phyloP scores from a whole-genome alignment of 1,139 yeast species.

The Waltiozyma sp. region DNA sequence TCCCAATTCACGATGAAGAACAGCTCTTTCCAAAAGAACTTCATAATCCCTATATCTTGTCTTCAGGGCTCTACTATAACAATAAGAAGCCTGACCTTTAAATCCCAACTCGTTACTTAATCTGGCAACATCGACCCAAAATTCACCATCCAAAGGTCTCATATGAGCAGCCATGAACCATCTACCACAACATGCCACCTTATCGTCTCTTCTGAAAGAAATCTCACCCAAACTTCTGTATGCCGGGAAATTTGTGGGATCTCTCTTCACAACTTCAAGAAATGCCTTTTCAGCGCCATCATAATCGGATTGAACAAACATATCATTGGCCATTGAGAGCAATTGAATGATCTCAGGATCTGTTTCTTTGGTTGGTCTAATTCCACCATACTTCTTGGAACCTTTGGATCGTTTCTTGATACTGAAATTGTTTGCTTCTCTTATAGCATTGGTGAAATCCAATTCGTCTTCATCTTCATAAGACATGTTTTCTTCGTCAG shows the following conservation, averaged over 20 bases:
- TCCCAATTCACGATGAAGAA: constrained; percentile 52
- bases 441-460: constrained; percentile 48
- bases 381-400: constrained; percentile 23
- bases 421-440: constrained; percentile 52
- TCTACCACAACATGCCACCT: constrained; percentile 64
- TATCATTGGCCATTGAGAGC: constrained; percentile 67
- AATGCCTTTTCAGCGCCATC: constrained; percentile 57
- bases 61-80: constrained; percentile 65
- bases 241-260: constrained; percentile 71
- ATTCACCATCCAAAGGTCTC: constrained; percentile 63
- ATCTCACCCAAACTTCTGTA: constrained; percentile 82
- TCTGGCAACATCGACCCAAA: constrained; percentile 81
- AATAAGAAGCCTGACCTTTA: constrained; percentile 69
- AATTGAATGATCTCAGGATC: constrained; percentile 63
- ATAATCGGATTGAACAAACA: constrained; percentile 57
- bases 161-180: constrained; percentile 82
- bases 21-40: constrained; percentile 49
- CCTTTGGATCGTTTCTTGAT: constrained; percentile 31
- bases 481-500: constrained; percentile 22
- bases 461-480: constrained; percentile 28
- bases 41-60: constrained; percentile 45
- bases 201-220: constrained; percentile 54
- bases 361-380: constrained; percentile 33
- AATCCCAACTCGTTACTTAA: constrained; percentile 63
- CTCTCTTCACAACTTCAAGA: constrained; percentile 65